phyloP scores from a whole-genome alignment of 1,139 yeast genomes.

The Meyerozyma smithsonii region DNA sequence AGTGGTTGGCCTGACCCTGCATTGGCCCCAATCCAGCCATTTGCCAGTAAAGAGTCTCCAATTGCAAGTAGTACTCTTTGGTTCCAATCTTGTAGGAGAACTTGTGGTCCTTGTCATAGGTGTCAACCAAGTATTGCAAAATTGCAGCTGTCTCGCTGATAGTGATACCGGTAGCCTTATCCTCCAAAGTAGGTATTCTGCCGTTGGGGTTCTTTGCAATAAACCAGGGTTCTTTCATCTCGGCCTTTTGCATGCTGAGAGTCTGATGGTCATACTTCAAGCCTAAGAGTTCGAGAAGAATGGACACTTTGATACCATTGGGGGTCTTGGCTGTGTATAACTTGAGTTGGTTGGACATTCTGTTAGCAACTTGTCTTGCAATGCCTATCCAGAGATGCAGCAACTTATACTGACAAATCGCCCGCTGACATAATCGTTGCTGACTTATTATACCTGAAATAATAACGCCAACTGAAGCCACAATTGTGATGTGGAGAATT shows the following conservation, averaged over 20 bases:
- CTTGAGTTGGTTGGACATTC: conserved; percentile 12
- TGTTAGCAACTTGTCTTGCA: too few relatives aligned
- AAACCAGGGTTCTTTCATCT: conserved; percentile 52
- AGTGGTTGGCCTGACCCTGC: conserved; percentile 56
- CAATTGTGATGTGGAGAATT: too few relatives aligned
- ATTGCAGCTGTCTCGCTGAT: conserved; percentile 54
- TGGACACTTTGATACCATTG: conserved; percentile 50
- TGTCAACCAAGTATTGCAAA: conserved; percentile 2
- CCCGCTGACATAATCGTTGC: too few relatives aligned
- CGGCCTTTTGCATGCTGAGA: conserved; percentile 36
- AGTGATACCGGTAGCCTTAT: conserved; percentile 37
- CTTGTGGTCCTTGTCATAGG: conserved; percentile 4
- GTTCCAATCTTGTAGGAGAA: conserved; percentile 2
- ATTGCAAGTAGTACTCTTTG: conserved; percentile 2
- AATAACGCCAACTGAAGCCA: too few relatives aligned
- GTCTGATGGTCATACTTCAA: conserved; percentile 41
- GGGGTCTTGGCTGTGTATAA: conserved; percentile 50
- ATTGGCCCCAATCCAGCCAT: conserved; percentile 59
- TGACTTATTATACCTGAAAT: too few relatives aligned
- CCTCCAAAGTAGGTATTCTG: conserved; percentile 53
- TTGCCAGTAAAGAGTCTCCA: conserved; percentile 30
- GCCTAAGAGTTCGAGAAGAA: conserved; percentile 44
- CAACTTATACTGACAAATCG: too few relatives aligned
- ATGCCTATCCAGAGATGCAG: too few relatives aligned
- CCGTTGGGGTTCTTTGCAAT: conserved; percentile 57